Evolutionary conservation across 176 grass and related monocot species (phyloP).

Genomic region (Hordeum marinum): DNA sequence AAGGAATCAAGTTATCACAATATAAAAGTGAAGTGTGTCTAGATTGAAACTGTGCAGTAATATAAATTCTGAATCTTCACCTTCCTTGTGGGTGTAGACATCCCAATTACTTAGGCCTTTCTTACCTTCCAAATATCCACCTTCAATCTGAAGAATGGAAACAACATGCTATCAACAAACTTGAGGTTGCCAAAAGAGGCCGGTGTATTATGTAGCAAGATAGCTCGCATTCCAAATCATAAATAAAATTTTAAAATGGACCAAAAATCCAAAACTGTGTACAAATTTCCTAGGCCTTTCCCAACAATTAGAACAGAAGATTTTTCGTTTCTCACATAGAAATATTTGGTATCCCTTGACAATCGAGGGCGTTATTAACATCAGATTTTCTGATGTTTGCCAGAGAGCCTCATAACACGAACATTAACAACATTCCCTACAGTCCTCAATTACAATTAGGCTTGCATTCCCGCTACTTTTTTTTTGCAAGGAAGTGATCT

Average conservation of each 20-base stretch:
- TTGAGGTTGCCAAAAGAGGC: not conserved
- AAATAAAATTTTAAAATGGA: too few relatives aligned
- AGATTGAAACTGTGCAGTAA: not conserved
- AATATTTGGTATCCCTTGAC: not conserved
- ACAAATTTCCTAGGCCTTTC: too few relatives aligned
- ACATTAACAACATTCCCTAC: not conserved
- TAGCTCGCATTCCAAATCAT: not conserved
- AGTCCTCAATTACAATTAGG: not conserved
- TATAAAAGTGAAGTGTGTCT: not conserved
- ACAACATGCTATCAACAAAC: not conserved
- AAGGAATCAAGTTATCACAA: not conserved
- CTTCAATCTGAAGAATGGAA: conserved; percentile 53
- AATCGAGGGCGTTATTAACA: not conserved
- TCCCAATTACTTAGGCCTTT: conserved; percentile 84
- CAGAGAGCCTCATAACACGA: not conserved
- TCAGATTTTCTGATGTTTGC: not conserved
- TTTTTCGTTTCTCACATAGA: too few relatives aligned
- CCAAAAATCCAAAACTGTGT: too few relatives aligned
- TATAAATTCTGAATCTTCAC: not conserved
- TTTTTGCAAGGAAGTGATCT: too few relatives aligned
- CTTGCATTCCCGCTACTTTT: not conserved
- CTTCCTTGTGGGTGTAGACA: conserved; percentile 46
- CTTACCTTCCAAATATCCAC: conserved; percentile 58
- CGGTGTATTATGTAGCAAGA: not conserved
- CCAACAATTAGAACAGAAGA: too few relatives aligned